Evolutionary conservation across 1,284 basidiomycete species (phyloP), one percentile per base, ranked within the genome.

Genomic region (Sporisorium scitamineum): DNA sequence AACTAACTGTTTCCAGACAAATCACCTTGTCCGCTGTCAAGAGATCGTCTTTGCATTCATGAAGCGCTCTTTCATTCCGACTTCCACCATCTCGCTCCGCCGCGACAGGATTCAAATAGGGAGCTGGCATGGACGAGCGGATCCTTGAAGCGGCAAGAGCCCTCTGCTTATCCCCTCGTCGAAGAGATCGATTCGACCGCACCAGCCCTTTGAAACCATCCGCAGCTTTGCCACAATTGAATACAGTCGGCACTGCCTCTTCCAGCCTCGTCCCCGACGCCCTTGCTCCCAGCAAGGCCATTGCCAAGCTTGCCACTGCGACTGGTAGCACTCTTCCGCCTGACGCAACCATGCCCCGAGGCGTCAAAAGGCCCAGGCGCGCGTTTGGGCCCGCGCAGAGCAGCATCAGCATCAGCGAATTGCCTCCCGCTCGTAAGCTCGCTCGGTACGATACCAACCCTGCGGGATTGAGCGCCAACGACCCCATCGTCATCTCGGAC

Each of bases 161-260:
- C 27, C 59, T 71, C 6, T 66, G 47, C n/a, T 34, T 71, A 3
- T 71, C 69, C 13, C 63, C 69, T 47, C 62, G 59, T 37, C 62
- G 55, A 44, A 57, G 53, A 54, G 37, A 42, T 22, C 39, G 42
- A 39, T 27, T 18, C 29, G 10, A 24, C 3, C 16, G 27, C 51
- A n/a, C 26, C 42, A 24, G 5, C 22, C 42, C 2, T 44, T 20
- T 44, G 5, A 44, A 44, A 18, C 37, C 14, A 5, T 8, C 10
- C 1, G n/a, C 39, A 42, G 39, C 39, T 42, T 42, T 20, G n/a
- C 39, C 8, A 20, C 39, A n/a, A 42, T n/a, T 20, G 39, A 42
- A 42, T 9, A n/a, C n/a, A 3, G 39, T n/a, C n/a, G 5, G 1
- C n/a, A 42, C n/a, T 42, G n/a, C 39, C 3, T 39, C 37, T 14